Evolutionary conservation across 1,139 yeast species (phyloP), one percentile per base, ranked within the genome.

Genomic region (Taphrina confusa): DNA sequence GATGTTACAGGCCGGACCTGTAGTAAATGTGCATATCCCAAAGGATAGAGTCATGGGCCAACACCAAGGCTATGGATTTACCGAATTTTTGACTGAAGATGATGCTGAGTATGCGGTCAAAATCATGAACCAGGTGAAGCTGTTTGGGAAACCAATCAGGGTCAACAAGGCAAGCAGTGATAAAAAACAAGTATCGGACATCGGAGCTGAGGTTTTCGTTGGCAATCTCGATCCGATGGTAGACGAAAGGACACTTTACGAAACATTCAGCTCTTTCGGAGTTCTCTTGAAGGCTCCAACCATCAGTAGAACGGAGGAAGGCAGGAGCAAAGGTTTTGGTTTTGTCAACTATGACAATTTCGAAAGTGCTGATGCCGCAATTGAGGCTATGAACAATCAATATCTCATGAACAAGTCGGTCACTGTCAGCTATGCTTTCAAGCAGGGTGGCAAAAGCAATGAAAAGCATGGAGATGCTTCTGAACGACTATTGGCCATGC

Each of bases 31-130:
- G 11, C 80, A 85, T 66, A 76, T 92, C 67, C 97, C 97, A 3
- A 83, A 82, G 67, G 97, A 90, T 69, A 77, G 91, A 65, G 78
- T 89, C 3, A 74, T 82, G 44, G 82, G 82, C 63, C 76, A 80
- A 1, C 90, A 86, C 68, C 95, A 86, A 69, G 97, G 97, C 16
- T 92, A 78, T 73, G 97, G 96, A 11, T 92, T 92, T 73, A 84
- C 87, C 1, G 95, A 88, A 69, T 85, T 87, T 67, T 74, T 77
- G 59, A 75, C 78, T 9, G 74, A 74, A 1, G 76, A 73, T 22
- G 96, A 90, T 67, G 85, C 88, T 0, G 85, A 83, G 14, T 92
- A 91, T 68, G 89, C 84, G 0, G 72, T 80, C 36, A 78, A 80
- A 62, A 73, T 87, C 0, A 73, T 88, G 69, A 78, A 80, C 63